Base-by-base conservation (phyloP, 805 yeast species). In the Suhomyces xylopsoci region DNA sequence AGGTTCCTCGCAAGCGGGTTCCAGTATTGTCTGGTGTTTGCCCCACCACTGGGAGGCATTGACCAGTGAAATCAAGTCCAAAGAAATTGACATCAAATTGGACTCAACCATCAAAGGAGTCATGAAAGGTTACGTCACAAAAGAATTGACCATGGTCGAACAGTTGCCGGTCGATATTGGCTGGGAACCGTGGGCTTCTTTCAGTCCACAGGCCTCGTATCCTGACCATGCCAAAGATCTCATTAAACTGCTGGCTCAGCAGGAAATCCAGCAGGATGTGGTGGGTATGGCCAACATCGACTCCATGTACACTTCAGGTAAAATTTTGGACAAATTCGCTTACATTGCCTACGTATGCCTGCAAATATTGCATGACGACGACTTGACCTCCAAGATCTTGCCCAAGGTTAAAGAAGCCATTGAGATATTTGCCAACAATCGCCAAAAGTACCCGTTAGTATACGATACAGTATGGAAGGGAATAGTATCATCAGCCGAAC, bases 271-370 rank as follows among this genome's bases (percentile, higher is more conserved):
- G 26, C 81, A 75, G 49, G 88, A 86, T 55, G 78, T 87, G 34
- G 69, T 70, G 3, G 79, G 77, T 15, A 80, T 78, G 67, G 79
- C 87, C n/a, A 73, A 87, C 61, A 73, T 85, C 9, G 90, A 90
- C 56, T 90, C 97, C 0, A 92, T 92, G 88, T 93, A 93, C 70
- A 84, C 89, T 19, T 81, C 96, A 2, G 99, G 98, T 10, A 93
- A 94, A 66, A 78, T 83, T 25, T 73, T 92, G 48, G 97, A 91
- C 59, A 94, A 92, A 70, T 94, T 88, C 69, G 97, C 98, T 0
- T 87, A 88, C 77, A 80, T 94, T 49, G 76, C 90, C 12, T 87
- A 87, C 56, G 89, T 85, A 9, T 83, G 86, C 38, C 84, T 87
- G 51, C 84, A 77, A 55, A 77, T 93, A 17, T 67, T 93, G 45